Conservation (phyloP, 495 filamentous ascomycete genomes). For the Lepraria neglecta region DNA sequence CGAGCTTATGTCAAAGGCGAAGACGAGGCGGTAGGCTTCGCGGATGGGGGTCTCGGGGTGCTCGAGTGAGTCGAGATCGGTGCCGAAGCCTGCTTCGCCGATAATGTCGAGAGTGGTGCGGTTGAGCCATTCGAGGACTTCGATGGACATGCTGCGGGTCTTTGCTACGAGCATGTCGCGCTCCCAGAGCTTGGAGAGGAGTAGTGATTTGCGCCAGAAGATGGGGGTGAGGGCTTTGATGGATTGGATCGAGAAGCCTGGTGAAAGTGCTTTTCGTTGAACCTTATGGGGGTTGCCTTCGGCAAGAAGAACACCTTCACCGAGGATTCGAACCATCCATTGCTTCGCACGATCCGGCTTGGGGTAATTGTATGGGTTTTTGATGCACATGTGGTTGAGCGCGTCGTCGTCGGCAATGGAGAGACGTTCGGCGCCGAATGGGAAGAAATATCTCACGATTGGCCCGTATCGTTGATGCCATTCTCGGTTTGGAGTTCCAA, state of each 20-base stretch:
- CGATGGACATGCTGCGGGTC: constrained; percentile 31
- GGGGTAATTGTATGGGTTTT: constrained; percentile 49
- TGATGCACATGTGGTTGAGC: constrained; percentile 45
- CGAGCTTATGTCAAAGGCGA: constrained; percentile 39
- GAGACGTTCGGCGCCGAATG: constrained; percentile 40
- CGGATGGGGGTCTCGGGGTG: constrained; percentile 38
- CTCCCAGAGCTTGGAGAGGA: constrained; percentile 39
- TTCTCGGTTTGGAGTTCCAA: constrained; percentile 36
- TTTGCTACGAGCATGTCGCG: constrained; percentile 34
- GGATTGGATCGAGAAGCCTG: constrained; percentile 42
- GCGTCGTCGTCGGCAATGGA: constrained; percentile 41
- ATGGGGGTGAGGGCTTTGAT: constrained; percentile 43
- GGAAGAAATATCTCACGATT: constrained; percentile 43
- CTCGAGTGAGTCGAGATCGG: constrained; percentile 40
- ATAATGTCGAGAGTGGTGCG: constrained; percentile 49
- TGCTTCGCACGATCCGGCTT: constrained; percentile 45
- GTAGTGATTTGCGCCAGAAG: constrained; percentile 46
- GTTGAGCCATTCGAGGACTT: constrained; percentile 45
- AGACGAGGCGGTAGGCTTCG: constrained; percentile 41
- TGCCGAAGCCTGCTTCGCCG: constrained; percentile 45
- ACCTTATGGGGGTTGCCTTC: constrained; percentile 40
- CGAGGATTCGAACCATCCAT: constrained; percentile 46
- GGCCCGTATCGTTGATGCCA: constrained; percentile 40
- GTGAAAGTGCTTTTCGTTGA: constrained; percentile 44
- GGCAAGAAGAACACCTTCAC: constrained; percentile 44